Base-by-base conservation (phyloP, 2,329 filamentous ascomycete genomes). In the Fonsecaea nubica region DNA sequence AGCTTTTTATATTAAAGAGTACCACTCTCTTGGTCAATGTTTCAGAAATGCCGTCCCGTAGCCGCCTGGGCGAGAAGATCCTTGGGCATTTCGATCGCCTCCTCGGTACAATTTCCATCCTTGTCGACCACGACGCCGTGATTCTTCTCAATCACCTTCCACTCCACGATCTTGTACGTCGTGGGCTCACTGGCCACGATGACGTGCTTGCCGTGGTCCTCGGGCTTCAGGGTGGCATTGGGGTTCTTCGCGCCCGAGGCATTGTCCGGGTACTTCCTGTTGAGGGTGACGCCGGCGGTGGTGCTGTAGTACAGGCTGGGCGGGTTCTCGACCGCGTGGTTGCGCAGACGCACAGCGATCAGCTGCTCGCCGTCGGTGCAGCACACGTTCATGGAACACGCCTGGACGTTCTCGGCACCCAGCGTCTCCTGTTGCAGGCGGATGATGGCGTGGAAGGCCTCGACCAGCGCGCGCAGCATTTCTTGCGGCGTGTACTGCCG, bases 341-440 rank as follows among this genome's bases (percentile, higher is more conserved):
- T 86, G 3, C 84, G 79, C 73, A 85, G 85, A 10, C 84, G 81
- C 55, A 81, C 81, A 1, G 84, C 82, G 10, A 86, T 76, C 30
- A 86, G 75, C 57, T 80, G 80, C 0, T 73, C 71, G 25, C 84
- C 84, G 65, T 86, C 84, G 0, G 84, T 85, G 5, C 80, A 78
- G 69, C 80, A 83, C 65, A 86, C 79, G 63, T 86, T 86, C 33
- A 86, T 77, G 42, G 80, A 82, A 66, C 83, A 85, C 1, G 83
- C 82, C 3, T 76, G 75, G 5, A 79, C 78, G 15, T 77, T 74
- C 50, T 69, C 62, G 1, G 54, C 13, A 2, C 81, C 82, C 0
- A 84, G 75, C 1, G 74, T 75, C 5, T 73, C 60, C 25, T 80
- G 76, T 70, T 86, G 84, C 1, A 85, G 74, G 4, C 76, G 69